These are phyloP conservation scores for Domatiomyces catenatus DNA, from an alignment of 2,329 filamentous ascomycete species.

Conservation along the genomic window DNA sequence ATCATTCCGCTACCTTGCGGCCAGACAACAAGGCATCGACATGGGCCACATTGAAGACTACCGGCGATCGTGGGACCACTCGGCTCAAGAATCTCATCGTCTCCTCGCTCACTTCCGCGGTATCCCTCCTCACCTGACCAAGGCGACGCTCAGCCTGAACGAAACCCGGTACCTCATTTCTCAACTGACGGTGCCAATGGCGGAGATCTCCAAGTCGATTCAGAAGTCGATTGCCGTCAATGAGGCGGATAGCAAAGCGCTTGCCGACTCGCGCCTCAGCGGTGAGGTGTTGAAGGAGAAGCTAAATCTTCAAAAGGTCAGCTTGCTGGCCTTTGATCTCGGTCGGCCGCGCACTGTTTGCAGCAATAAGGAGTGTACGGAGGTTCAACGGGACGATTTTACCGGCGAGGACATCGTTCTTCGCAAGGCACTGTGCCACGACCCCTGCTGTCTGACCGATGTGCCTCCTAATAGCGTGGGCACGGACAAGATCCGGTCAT, in stretches of 20 bases:
- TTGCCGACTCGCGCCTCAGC: not conserved
- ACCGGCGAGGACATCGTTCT: constrained; percentile 9
- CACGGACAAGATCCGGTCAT: constrained; percentile 18
- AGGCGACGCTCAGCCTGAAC: constrained; percentile 27
- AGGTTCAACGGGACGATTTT: not conserved
- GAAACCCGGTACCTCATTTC: constrained; percentile 24
- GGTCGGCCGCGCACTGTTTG: not conserved
- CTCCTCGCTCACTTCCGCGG: constrained; percentile 21
- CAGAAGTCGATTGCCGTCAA: constrained; percentile 20
- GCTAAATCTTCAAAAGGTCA: not conserved
- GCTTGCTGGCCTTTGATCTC: not conserved
- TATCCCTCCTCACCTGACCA: constrained; percentile 21
- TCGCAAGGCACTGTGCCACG: constrained; percentile 23
- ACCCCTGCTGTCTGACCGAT: constrained; percentile 18
- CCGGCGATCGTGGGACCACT: constrained; percentile 25
- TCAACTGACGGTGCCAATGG: constrained; percentile 26
- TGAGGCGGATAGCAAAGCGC: constrained; percentile 17
- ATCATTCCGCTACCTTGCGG: constrained; percentile 30
- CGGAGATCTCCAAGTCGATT: constrained; percentile 23
- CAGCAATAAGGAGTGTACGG: not conserved
- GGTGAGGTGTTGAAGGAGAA: not conserved
- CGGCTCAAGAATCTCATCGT: constrained; percentile 19
- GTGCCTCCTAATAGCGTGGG: constrained; percentile 19
- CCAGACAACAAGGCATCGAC: constrained; percentile 20
- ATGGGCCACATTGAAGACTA: constrained; percentile 23